Evolutionary conservation across 2,329 filamentous ascomycete genomes (phyloP).

Genomic region (Corynespora cassiicola): DNA sequence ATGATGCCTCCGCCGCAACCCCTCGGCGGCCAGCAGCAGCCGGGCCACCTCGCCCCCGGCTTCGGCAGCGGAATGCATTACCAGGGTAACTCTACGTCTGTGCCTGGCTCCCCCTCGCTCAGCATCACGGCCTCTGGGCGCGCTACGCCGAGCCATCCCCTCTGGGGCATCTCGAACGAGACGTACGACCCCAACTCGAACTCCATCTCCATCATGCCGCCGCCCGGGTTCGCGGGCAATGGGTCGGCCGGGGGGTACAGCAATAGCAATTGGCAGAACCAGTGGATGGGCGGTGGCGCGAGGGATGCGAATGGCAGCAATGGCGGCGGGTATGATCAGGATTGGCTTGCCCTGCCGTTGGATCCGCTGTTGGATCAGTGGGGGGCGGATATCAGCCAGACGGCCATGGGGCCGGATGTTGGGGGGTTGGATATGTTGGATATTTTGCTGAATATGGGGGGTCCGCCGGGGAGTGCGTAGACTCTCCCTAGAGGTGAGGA

Average conservation of each 20-base stretch:
- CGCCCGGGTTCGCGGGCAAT: slow-evolving; percentile 48
- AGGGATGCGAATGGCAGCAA: slow-evolving; percentile 20
- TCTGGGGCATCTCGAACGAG: slow-evolving; percentile 53
- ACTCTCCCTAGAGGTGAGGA: not conserved
- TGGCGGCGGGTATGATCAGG: slow-evolving; percentile 46
- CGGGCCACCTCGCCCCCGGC: slow-evolving; percentile 18
- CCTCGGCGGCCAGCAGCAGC: slow-evolving; percentile 16
- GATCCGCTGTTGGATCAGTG: slow-evolving; percentile 66
- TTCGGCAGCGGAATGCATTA: slow-evolving; percentile 18
- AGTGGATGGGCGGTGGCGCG: slow-evolving; percentile 21
- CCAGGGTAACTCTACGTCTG: slow-evolving; percentile 21
- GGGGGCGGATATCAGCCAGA: slow-evolving; percentile 63
- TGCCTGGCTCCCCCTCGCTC: slow-evolving; percentile 33
- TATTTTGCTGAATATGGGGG: slow-evolving; percentile 50
- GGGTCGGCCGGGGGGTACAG: slow-evolving; percentile 23
- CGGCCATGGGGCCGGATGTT: slow-evolving; percentile 69
- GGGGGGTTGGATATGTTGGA: slow-evolving; percentile 60
- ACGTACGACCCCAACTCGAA: slow-evolving; percentile 52
- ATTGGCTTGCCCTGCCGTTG: slow-evolving; percentile 68
- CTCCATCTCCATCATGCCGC: slow-evolving; percentile 56
- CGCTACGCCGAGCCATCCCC: slow-evolving; percentile 38
- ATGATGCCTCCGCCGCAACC: slow-evolving; percentile 40
- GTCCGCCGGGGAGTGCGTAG: slow-evolving; percentile 29
- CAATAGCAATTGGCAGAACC: slow-evolving; percentile 23
- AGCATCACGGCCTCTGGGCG: slow-evolving; percentile 37